Percentiles rank a stretch among this genome's conserved stretches.
Evolutionary conservation across 139 green algal genomes (phyloP).

Genomic region (Auxenochlorella pyrenoidosa): DNA sequence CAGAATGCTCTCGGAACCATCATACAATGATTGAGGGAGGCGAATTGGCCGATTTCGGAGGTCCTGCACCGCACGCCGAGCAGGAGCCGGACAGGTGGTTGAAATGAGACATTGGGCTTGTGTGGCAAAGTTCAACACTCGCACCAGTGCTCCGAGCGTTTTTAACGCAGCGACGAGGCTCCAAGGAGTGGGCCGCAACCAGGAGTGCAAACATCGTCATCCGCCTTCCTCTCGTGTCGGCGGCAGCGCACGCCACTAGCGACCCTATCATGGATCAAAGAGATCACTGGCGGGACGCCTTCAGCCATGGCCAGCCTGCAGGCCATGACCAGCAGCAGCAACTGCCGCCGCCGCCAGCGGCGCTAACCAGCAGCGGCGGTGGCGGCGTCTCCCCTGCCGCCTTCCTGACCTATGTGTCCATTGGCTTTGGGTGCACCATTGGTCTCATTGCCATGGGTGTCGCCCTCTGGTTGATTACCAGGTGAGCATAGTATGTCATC

Average conservation of each 20-base stretch:
- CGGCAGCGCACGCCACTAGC: too few relatives aligned
- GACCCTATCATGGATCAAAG: neutral
- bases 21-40: too few relatives aligned
- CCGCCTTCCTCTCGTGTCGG: neutral
- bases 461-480: neutral
- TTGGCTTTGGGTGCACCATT: constrained; percentile 17
- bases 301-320: neutral
- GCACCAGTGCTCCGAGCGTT: neutral
- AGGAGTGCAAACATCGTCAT: neutral
- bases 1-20: too few relatives aligned
- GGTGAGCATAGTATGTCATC: neutral
- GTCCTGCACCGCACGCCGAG: neutral
- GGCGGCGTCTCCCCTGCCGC: neutral
- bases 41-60: too few relatives aligned
- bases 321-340: neutral
- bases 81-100: neutral
- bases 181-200: neutral
- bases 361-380: neutral
- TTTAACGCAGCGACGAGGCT: neutral
- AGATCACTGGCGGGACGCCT: neutral
- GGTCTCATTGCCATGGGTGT: neutral
- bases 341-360: neutral
- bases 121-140: neutral
- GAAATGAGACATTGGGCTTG: neutral
- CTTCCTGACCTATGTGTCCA: neutral